Evolutionary conservation across 202 grass and related monocot genomes (phyloP), one percentile per base, ranked within the genome.

Genomic region (Elaeis oleifera): DNA sequence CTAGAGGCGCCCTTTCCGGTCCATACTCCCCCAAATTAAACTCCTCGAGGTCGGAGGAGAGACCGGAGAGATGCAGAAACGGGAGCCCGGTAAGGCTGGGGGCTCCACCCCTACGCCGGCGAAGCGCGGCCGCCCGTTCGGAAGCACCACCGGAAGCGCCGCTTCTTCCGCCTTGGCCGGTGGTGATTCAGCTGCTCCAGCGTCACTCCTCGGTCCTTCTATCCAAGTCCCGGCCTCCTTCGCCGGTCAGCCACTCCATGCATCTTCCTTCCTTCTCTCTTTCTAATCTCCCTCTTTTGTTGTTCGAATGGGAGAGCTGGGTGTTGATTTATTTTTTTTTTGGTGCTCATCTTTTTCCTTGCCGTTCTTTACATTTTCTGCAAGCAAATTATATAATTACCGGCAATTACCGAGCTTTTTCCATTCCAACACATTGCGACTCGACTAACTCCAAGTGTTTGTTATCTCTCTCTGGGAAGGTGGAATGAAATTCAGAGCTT

Each of bases 121-220:
- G 36, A 96, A 96, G 84, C 84, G 87, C 20, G 91, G 91, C 1
- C 84, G 87, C 0, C 91, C 91, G 22, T 81, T 96, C 50, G 91
- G 84, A 16, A 90, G 87, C 76, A 67, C 76, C 28, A 80, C 85
- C 5, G 89, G 81, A 3, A 32, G 76, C 48, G 78, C 78, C 15
- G 59, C 68, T 16, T 71, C 79, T 5, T 65, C 72, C 0, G 66
- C 58, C 3, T 44, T 3, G 36, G 59, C 71, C 0, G 28, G 69
- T 23, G 82, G 77, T 66, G 94, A 92, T 11, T 54, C 72, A 7
- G 80, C 53, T 51, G 86, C 78, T 60, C 77, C 85, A 15, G 79
- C 76, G 17, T 70, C 82, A 50, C 68, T 92, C 19, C 65, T 92
- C 26, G 94, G 94, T 0, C 94, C 94, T 14, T 92, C 84, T 23